These are phyloP conservation scores for Catharanthus roseus DNA, from an alignment of 257 asterid species.

Conservation along the genomic window DNA sequence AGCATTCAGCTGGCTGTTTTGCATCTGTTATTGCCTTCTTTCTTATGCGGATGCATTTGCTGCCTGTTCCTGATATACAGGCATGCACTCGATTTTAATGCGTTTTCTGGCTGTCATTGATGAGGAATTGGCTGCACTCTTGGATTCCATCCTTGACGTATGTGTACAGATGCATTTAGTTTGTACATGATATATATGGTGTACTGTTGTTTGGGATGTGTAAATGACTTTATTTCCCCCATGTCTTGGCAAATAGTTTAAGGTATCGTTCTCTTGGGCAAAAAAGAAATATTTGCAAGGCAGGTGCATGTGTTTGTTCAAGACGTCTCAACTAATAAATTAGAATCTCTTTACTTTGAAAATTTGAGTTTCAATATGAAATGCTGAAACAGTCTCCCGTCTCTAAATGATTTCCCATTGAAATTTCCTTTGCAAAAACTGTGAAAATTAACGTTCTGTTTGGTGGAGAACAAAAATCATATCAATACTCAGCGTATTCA, in stretches of 20 bases:
- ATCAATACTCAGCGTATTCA: no score
- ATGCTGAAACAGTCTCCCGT: background rate
- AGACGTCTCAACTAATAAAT: no score
- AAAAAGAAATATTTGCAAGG: no score
- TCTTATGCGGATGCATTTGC: background rate
- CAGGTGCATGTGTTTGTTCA: no score
- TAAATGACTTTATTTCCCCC: no score
- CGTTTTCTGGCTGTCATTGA: background rate
- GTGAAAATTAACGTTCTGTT: background rate
- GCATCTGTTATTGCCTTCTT: background rate
- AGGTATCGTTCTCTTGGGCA: no score
- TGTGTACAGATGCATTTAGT: conserved; percentile 9
- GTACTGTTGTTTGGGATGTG: no score
- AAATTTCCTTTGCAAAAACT: background rate
- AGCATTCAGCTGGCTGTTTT: background rate
- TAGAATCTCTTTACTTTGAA: no score
- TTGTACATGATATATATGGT: background rate
- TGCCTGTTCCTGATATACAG: background rate
- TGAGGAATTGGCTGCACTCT: background rate
- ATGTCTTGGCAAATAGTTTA: no score
- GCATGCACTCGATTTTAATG: background rate
- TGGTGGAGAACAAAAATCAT: no score
- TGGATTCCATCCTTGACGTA: conserved; percentile 5
- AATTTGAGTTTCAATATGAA: background rate
- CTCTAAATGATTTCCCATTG: background rate